phyloP scores from a whole-genome alignment of 352 stramenopile genomes.

The Phytophthora multivora region DNA sequence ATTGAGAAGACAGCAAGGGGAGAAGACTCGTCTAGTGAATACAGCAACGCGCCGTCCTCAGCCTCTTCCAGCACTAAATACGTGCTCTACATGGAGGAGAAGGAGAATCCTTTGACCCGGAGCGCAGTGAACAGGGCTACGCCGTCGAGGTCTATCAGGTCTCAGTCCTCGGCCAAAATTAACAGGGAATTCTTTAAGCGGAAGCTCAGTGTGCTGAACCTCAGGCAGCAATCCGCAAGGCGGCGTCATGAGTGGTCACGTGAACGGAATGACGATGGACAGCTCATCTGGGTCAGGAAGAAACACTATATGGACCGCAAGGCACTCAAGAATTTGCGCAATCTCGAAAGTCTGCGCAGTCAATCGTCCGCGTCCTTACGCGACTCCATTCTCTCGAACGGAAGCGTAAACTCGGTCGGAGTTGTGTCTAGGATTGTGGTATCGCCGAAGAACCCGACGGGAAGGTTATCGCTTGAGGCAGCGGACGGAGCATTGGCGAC shows the following conservation, averaged over 20 bases:
- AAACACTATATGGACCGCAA: constrained; percentile 80
- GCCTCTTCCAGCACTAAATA: constrained; percentile 64
- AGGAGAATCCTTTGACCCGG: constrained; percentile 51
- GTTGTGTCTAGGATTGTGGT: constrained; percentile 79
- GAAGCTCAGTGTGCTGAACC: constrained; percentile 78
- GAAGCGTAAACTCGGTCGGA: constrained; percentile 66
- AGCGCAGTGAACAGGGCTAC: constrained; percentile 27
- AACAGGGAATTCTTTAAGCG: constrained; percentile 74
- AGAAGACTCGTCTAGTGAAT: constrained; percentile 44
- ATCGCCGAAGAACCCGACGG: constrained; percentile 76
- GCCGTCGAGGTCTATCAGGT: constrained; percentile 10
- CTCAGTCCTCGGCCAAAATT: constrained; percentile 45
- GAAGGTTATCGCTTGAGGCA: constrained; percentile 72
- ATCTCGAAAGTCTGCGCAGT: constrained; percentile 45
- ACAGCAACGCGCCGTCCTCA: constrained; percentile 39
- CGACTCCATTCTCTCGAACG: constrained; percentile 70
- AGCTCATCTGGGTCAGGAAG: constrained; percentile 86
- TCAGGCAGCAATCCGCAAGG: constrained; percentile 83
- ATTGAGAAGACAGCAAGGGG: constrained; percentile 51
- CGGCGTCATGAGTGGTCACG: constrained; percentile 86
- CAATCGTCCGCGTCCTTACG: constrained; percentile 65
- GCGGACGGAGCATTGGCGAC: constrained; percentile 64
- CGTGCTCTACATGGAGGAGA: constrained; percentile 70
- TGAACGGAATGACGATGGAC: constrained; percentile 70
- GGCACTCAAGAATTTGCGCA: constrained; percentile 66